These are phyloP conservation scores for Isabelozyma pseudorhagii DNA, from an alignment of 805 yeast genomes.

Conservation along the genomic window DNA sequence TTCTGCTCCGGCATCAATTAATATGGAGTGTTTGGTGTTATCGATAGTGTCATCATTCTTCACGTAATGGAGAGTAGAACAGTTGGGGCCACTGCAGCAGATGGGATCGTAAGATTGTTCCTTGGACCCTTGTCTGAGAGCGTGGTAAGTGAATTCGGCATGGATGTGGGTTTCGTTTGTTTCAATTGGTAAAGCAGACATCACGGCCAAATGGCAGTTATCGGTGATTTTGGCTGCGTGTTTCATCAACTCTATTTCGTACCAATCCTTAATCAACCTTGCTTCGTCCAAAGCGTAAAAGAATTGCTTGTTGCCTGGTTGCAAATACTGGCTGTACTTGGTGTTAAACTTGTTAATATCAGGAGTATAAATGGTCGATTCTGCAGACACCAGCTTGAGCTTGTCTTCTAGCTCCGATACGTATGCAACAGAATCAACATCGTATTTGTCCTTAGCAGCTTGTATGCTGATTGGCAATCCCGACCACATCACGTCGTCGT, in stretches of 20 bases:
- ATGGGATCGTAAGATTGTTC: slow-evolving; percentile 90
- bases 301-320: slow-evolving; percentile 46
- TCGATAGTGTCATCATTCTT: slow-evolving; percentile 59
- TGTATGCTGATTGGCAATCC: slow-evolving; percentile 75
- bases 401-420: slow-evolving; percentile 44
- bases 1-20: slow-evolving; percentile 97
- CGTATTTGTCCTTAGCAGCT: slow-evolving; percentile 63
- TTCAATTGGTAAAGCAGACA: slow-evolving; percentile 90
- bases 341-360: slow-evolving; percentile 49
- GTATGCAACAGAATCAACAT: slow-evolving; percentile 79
- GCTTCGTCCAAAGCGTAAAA: slow-evolving; percentile 81
- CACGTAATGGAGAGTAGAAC: slow-evolving; percentile 88
- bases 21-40: slow-evolving; percentile 60
- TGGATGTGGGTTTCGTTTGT: slow-evolving; percentile 86
- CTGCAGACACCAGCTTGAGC: slow-evolving; percentile 24
- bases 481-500: slow-evolving; percentile 95
- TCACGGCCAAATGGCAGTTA: slow-evolving; percentile 83
- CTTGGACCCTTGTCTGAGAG: slow-evolving; percentile 91
- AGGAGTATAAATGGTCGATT: slow-evolving; percentile 44
- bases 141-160: slow-evolving; percentile 93
- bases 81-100: slow-evolving; percentile 89
- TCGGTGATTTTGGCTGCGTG: slow-evolving; percentile 85
- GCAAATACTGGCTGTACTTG: slow-evolving; percentile 33
- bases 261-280: slow-evolving; percentile 78
- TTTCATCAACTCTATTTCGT: slow-evolving; percentile 71